Evolutionary conservation across 2,329 filamentous ascomycete genomes (phyloP).

Genomic region (Aspergillus nomiae): DNA sequence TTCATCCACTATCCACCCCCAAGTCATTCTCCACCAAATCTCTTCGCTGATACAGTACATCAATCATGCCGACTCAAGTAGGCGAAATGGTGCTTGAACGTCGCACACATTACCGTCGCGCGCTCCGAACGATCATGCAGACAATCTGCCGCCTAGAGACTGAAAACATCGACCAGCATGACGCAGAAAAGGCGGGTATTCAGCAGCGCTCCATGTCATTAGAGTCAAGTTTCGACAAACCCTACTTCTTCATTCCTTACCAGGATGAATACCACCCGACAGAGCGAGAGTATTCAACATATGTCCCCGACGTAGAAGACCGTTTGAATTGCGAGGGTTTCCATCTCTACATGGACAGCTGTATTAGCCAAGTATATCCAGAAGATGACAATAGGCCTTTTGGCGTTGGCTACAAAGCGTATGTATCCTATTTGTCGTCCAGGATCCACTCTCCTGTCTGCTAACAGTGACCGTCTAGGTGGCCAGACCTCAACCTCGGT

Average conservation of each 20-base stretch:
- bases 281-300: neutral
- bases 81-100: no score
- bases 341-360: neutral
- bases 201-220: neutral
- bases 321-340: neutral
- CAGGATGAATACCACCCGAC: neutral
- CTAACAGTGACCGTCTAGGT: no score
- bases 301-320: neutral
- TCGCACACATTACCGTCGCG: no score
- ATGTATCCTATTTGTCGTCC: neutral
- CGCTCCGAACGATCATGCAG: neutral
- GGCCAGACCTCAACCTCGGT: no score
- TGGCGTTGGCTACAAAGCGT: neutral
- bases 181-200: neutral
- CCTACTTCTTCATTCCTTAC: constrained; percentile 1
- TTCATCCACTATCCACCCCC: no score
- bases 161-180: neutral
- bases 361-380: neutral
- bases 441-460: no score
- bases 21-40: neutral
- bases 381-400: neutral
- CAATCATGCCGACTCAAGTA: no score
- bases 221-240: neutral
- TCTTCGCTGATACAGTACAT: neutral
- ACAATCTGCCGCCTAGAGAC: neutral